Evolutionary conservation across 2,329 filamentous ascomycete genomes (phyloP).

Genomic region (Calonectria hongkongensis): DNA sequence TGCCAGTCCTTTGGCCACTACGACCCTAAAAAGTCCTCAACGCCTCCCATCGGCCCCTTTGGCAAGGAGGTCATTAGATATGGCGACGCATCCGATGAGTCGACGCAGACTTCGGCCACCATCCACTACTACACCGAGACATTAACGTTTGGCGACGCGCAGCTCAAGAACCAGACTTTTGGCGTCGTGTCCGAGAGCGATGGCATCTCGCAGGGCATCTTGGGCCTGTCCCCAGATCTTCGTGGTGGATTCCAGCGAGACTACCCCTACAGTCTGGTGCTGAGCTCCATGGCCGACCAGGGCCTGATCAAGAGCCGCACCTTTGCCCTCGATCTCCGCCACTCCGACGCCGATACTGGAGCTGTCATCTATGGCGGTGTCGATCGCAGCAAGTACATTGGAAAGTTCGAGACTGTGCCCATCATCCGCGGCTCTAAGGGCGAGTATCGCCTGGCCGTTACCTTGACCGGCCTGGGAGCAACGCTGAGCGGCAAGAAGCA

Average conservation of each 20-base stretch:
- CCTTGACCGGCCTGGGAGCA: constrained; percentile 58
- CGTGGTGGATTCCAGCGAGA: constrained; percentile 60
- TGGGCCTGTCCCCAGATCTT: constrained; percentile 69
- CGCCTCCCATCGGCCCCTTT: constrained; percentile 61
- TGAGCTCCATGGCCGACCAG: constrained; percentile 69
- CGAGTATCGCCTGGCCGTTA: constrained; percentile 62
- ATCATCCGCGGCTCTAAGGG: constrained; percentile 63
- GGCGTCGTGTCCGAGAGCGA: constrained; percentile 67
- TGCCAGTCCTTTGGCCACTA: constrained; percentile 67
- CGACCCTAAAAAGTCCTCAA: constrained; percentile 63
- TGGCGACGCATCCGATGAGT: constrained; percentile 61
- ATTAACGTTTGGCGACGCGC: constrained; percentile 65
- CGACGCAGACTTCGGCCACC: constrained; percentile 61
- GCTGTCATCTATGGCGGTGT: constrained; percentile 73
- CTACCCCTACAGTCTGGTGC: constrained; percentile 71
- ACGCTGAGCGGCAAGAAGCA: constrained; percentile 49
- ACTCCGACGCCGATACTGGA: constrained; percentile 64
- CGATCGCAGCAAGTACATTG: constrained; percentile 71
- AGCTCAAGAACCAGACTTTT: constrained; percentile 68
- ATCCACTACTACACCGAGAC: constrained; percentile 69
- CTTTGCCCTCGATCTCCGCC: constrained; percentile 71
- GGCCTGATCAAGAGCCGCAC: constrained; percentile 69
- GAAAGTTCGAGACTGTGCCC: constrained; percentile 64
- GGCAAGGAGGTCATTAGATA: constrained; percentile 63
- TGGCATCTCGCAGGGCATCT: constrained; percentile 71